Evolutionary conservation across 139 green algal species (phyloP).

Genomic region (Chlorella sorokiniana): DNA sequence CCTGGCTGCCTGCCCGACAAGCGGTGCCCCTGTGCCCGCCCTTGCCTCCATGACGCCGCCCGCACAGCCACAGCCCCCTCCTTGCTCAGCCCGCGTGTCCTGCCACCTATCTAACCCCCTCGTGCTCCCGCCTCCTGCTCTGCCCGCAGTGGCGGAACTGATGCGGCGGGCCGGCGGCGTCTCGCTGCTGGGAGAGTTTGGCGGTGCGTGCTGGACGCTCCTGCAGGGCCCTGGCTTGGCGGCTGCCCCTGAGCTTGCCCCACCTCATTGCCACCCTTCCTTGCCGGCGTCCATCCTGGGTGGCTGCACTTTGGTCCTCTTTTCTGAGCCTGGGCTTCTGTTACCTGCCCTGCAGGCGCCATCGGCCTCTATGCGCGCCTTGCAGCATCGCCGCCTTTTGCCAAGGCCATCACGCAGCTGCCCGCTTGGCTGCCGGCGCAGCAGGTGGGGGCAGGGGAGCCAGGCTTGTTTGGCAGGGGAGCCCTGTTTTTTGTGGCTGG

Average conservation of each 20-base stretch:
- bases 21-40: background rate
- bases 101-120: background rate
- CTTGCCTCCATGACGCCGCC: background rate
- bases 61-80: background rate
- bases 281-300: no score
- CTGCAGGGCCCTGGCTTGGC: background rate
- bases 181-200: conserved; percentile 75
- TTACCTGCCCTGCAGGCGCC: conserved; percentile 20
- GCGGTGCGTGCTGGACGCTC: background rate
- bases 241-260: background rate
- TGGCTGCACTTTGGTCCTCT: no score
- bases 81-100: background rate
- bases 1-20: background rate
- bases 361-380: conserved; percentile 66
- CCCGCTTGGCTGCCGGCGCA: conserved; percentile 51
- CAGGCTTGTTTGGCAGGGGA: no score
- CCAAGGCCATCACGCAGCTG: conserved; percentile 47
- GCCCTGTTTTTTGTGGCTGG: no score
- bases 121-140: background rate
- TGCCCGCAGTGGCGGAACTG: conserved; percentile 55
- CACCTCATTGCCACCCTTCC: background rate
- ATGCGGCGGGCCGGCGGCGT: conserved; percentile 46
- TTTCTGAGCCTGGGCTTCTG: background rate
- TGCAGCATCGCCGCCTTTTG: conserved; percentile 57
- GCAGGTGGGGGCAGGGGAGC: background rate